Conservation (phyloP, 805 yeast genomes). For the Groenewaldozyma tartarivorans region DNA sequence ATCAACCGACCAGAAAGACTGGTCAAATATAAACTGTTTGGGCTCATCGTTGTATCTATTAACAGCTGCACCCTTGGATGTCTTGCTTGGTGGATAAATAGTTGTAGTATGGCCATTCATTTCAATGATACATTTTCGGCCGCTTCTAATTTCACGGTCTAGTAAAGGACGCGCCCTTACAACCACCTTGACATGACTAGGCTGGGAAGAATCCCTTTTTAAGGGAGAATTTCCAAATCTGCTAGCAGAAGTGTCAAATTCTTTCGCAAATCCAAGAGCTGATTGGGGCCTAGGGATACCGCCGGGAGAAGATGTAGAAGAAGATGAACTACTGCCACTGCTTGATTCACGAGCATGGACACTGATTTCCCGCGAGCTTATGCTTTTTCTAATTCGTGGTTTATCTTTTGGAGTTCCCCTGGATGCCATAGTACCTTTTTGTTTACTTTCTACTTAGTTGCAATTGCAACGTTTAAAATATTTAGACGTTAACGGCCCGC, state of each 20-base stretch:
- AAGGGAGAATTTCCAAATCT: neutral
- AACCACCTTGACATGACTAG: slow-evolving; percentile 30
- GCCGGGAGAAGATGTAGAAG: neutral
- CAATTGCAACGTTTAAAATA: too few relatives aligned
- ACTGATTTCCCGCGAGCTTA: too few relatives aligned
- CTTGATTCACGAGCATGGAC: too few relatives aligned
- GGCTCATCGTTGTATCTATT: slow-evolving; percentile 24
- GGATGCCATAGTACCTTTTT: too few relatives aligned
- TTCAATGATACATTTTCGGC: slow-evolving; percentile 10
- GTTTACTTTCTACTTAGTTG: too few relatives aligned
- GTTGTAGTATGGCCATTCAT: slow-evolving; percentile 17
- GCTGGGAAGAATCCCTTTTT: neutral
- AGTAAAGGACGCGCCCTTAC: slow-evolving; percentile 32
- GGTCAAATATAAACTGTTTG: slow-evolving; percentile 41
- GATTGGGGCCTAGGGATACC: slow-evolving; percentile 4
- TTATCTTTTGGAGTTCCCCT: too few relatives aligned
- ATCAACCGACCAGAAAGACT: slow-evolving; percentile 41
- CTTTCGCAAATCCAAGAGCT: slow-evolving; percentile 4
- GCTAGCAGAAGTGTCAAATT: neutral
- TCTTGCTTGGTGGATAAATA: slow-evolving; percentile 13
- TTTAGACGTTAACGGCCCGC: too few relatives aligned
- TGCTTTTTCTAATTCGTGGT: too few relatives aligned
- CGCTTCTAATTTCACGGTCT: slow-evolving; percentile 17
- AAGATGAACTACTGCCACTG: too few relatives aligned
- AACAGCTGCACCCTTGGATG: slow-evolving; percentile 8